Evolutionary conservation across 2,329 filamentous ascomycete genomes (phyloP).

Genomic region (Emmonsiellopsis sp.): DNA sequence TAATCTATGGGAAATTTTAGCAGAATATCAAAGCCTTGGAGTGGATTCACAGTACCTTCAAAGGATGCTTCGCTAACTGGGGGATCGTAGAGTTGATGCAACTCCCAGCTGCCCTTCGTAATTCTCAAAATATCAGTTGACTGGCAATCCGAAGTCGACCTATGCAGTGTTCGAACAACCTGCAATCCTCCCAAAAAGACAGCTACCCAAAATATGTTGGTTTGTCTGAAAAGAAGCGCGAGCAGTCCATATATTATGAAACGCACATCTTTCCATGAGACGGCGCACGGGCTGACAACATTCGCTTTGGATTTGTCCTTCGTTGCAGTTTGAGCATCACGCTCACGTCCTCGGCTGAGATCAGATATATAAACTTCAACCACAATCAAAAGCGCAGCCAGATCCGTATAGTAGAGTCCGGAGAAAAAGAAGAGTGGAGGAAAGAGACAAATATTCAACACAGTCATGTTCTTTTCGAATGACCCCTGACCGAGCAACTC

Average conservation of each 20-base stretch:
- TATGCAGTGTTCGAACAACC: constrained; percentile 28
- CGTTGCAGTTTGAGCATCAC: constrained; percentile 2
- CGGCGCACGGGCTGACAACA: neutral
- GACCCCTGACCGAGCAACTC: constrained; percentile 8
- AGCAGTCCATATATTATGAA: constrained; percentile 52
- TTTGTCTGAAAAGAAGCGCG: constrained; percentile 75
- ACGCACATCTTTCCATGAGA: constrained; percentile 19
- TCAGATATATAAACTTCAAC: constrained; percentile 56
- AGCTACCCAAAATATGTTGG: constrained; percentile 90
- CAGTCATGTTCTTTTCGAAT: constrained; percentile 26
- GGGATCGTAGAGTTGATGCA: constrained; percentile 42
- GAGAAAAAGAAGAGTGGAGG: constrained; percentile 95
- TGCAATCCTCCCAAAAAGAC: constrained; percentile 39
- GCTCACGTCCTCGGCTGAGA: constrained; percentile 25
- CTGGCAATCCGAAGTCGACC: constrained; percentile 18
- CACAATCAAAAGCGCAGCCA: constrained; percentile 69
- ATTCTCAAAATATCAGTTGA: constrained; percentile 22
- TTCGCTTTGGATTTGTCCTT: neutral
- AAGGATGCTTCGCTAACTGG: constrained; percentile 39
- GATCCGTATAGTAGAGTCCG: constrained; percentile 88
- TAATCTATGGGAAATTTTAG: constrained; percentile 30
- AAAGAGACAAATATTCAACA: constrained; percentile 74
- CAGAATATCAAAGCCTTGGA: neutral
- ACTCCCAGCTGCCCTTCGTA: constrained; percentile 22
- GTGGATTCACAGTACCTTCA: constrained; percentile 31